Base-by-base conservation (phyloP, 495 filamentous ascomycete species). In the Aspergillus taichungensis region DNA sequence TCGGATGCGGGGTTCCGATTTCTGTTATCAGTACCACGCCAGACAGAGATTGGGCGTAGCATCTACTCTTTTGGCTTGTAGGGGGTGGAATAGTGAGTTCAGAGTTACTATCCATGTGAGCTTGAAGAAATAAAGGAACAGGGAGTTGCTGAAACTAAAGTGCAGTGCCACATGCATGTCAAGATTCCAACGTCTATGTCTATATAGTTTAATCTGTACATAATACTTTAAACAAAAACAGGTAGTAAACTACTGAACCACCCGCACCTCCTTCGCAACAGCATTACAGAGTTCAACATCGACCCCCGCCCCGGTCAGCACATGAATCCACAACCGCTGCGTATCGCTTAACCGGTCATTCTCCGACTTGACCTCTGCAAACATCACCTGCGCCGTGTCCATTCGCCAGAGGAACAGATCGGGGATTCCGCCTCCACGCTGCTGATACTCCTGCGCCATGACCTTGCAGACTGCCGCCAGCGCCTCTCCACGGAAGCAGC, bases 331-430 rank as follows among this genome's bases (percentile, higher is more conserved):
- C 33, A 98, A 70, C 51, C 92, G 74, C 66, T 98, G 92, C 30
- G 89, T 94, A 73, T 98, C 92, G 65, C 91, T 95, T 57, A 98
- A 71, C 30, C 88, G 79, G 72, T 98, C 92, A 69, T 95, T 96
- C 67, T 88, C 87, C 48, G 83, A 88, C 74, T 95, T 95, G 39
- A 95, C 89, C 65, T 96, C 90, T 3, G 78, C 75, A 67, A 96
- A 94, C 77, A 89, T 78, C 37, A 88, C 80, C 61, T 83, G 78
- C 30, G 68, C 68, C 37, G 50, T 63, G 30, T 68, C 66, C 38
- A 64, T 45, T 27, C 64, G 75, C 92, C 92, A 98, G 2, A 98
- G 76, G 50, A 98, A 86, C 37, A 98, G 64, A 69, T 98, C 92
- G 27, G 92, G 92, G 38, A 98, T 84, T 1, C 92, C 92, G 11